Base-by-base conservation (phyloP, 179 eudicot genomes). In the Carnegiea gigantea region DNA sequence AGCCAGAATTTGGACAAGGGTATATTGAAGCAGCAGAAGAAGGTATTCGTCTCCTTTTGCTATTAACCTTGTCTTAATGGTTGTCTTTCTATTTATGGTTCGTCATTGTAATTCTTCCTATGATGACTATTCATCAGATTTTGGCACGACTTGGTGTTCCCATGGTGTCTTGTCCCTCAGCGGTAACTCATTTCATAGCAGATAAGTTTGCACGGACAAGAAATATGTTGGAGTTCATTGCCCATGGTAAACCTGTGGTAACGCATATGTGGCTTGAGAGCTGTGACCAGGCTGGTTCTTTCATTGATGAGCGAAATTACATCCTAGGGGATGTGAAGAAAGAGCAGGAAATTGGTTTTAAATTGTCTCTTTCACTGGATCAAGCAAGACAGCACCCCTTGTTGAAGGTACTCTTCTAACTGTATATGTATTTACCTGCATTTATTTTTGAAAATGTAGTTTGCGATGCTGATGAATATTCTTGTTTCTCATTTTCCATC, bases 221-320 rank as follows among this genome's bases (percentile, higher is more conserved):
- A 80, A 92, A 93, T 86, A 92, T 93, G 97, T 77, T 92, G 79
- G 93, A 90, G 88, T 90, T 90, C 70, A 91, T 93, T 75, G 98
- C 98, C 78, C 82, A 51, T 49, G 98, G 97, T 18, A 93, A 91
- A 81, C 92, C 97, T 73, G 95, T 93, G 77, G 93, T 93, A 59
- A 92, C 97, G 46, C 93, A 83, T 81, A 67, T 83, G 77, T 93
- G 98, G 98, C 93, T 93, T 73, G 95, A 92, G 80, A 91, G 93
- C 81, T 93, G 98, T 59, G 90, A 89, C 74, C 92, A 88, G 85
- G 93, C 96, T 60, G 88, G 89, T 62, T 88, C 87, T 87, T 87
- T 82, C 77, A 92, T 91, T 72, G 95, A 92, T 83, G 95, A 92
- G 88, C 87, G 84, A 68, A 90, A 86, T 74, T 90, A 89, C 85